Base-by-base conservation (phyloP, 2,329 filamentous ascomycete genomes). In the Fusarium anthophilum region DNA sequence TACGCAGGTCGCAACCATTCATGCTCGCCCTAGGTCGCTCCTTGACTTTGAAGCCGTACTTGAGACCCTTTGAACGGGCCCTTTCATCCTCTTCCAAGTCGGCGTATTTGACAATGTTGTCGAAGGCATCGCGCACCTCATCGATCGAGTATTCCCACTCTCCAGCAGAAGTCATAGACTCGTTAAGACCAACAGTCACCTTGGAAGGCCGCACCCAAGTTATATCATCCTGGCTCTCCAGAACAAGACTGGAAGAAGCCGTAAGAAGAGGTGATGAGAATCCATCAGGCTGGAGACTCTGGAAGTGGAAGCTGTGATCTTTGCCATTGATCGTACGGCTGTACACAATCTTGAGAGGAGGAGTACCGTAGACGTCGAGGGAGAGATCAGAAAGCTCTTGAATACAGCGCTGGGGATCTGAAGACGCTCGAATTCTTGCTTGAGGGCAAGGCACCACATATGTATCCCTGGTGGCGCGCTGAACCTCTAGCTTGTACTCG, bases 401-500 rank as follows among this genome's bases (percentile, higher is more conserved):
- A 60, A 92, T 90, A 81, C 96, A 99, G 78, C 93, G 93, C 73
- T 93, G 88, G 10, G 88, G 86, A 28, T 89, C 87, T 12, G 91
- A 87, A 3, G 71, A 69, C 24, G 89, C 87, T 70, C 91, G 90
- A 35, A 98, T 91, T 58, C 87, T 87, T 26, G 94, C 96, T 75
- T 91, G 91, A 3, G 96, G 96, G 80, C 96, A 99, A 35, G 90
- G 87, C 18, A 97, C 94, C 55, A 99, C 92, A 62, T 97, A 92
- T 0, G 95, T 93, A 77, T 96, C 94, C 55, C 91, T 91, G 59
- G 87, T 88, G 45, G 89, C 87, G 45, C 93, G 91, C 77, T 95
- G 94, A 17, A 98, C 94, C 81, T 98, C 95, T 38, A 99, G 89
- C 81, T 98, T 97, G 68, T 97, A 96, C 81, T 97, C 92, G 81